Evolutionary conservation across 73 alveolate species (phyloP), one percentile per base, ranked within the genome.

Genomic region (Paramecium octaurelia): DNA sequence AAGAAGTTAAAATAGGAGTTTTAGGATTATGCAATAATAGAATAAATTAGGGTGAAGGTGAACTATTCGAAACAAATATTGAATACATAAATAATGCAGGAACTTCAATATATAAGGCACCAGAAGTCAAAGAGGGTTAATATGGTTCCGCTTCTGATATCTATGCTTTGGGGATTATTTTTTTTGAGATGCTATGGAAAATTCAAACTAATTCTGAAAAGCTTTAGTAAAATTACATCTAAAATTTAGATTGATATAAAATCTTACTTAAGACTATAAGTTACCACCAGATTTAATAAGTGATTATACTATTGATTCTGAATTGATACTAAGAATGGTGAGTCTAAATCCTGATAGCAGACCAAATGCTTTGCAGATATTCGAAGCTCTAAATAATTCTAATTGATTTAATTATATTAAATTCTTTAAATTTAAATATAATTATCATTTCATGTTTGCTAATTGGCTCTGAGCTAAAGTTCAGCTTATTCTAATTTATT

Each of bases 1-100:
- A 48, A 43, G 91, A 48, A 80, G 91, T 80, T 43, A 80, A 80
- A 80, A 80, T 80, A 23, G 77, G 91, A 21, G 91, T n/a, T 6
- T 24, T 80, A 24, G 91, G 91, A 80, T 64, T 80, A 40, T 43
- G 75, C 35, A 42, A 46, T 31, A 44, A 23, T 48, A 1, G 8
- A 42, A 23, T 24, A 2, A 12, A 20, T 10, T 21, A 24, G 21
- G 75, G 3, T 2, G 46, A 42, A 20, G 16, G 20, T 0, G 54
- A 80, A 8, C 1, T 1, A 44, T 8, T 43, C 29, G 16, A 40
- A 27, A 24, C 57, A 2, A 40, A 42, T 42, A 21, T 20, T 20
- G 70, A 46, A 58, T 34, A 80, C n/a, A 80, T 76, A 24, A 27
- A 48, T 23, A 80, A 80, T 43, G 4, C 46, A 20, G 91, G 77